Evolutionary conservation across 768 basidiomycete genomes (phyloP), one percentile per base, ranked within the genome.

Genomic region (Serendipita sp.): DNA sequence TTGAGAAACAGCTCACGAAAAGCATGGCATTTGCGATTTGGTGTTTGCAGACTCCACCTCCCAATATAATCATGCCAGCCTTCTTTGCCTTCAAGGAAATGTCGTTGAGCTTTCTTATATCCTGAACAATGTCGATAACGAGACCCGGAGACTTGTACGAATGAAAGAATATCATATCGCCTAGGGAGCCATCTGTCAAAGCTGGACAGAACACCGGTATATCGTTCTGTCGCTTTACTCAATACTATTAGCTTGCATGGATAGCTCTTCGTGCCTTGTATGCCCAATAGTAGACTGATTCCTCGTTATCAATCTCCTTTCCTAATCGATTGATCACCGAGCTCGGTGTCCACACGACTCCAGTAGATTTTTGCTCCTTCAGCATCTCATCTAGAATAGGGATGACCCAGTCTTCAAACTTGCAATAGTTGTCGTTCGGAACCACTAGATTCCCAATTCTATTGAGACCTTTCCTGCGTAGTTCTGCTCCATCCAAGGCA

Each of bases 11-110:
- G 68, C 81, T 74, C 74, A 97, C 95, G 71, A 99, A 96, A 27
- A 99, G 77, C 96, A 99, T 97, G 1, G 95, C 93, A 71, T 99
- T 99, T n/a, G 95, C 95, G 64, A 99, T 96, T 72, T 99, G 96
- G 72, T 99, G 96, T 73, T 99, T 99, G 77, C 94, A 98, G 8
- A 99, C 93, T 0, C 96, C 96, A 2, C 96, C 96, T 5, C 96
- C 96, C 11, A 98, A 83, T 63, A 99, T 84, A 69, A 99, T 91
- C 94, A 98, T 98, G 1, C 96, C 96, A 18, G 96, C 96, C 75
- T 91, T 94, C 64, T 83, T 84, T 40, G 94, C 88, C 67, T 82
- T 85, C 63, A 96, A 81, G 10, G 88, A 83, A 16, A 90, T 75
- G 73, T 98, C 94, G 75, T 99, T 99, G 40, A 99, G 76, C 44